Base-by-base conservation (phyloP, 345 rosid genomes). In the Psidium guajava region DNA sequence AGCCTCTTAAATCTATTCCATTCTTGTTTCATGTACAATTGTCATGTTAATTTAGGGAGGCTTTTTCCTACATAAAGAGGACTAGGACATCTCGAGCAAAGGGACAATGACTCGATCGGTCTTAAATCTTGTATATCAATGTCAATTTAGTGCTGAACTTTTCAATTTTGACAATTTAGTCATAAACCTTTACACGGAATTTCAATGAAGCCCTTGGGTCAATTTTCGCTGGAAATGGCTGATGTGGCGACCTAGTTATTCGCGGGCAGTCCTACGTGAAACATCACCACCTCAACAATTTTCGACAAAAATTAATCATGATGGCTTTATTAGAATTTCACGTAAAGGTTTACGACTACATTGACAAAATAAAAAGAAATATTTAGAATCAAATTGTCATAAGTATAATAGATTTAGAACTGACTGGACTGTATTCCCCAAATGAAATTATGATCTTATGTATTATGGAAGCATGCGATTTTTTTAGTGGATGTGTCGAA, bases 231-330 rank as follows among this genome's bases (percentile, higher is more conserved):
- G 2, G 12, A 69, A 69, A 28, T 61, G 11, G 36, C 5, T 15
- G 9, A 15, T 3, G 2, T 28, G 22, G 10, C 8, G 6, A 11
- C 15, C 75, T 3, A 28, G 13, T 36, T 4, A 20, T 36, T 64
- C 10, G 6, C 2, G 5, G 6, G 1, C 11, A 16, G 12, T 69
- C 40, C 6, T 69, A 64, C 77, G 1, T 3, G 11, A 5, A 11
- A 4, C 12, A 32, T 0, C 9, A 0, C 21, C 77, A 64, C 20
- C 24, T 28, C 11, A 16, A 2, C 3, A 0, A 69, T 69, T 28
- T 58, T 1, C 8, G 3, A 18, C 12, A 14, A 69, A 18, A 69
- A 16, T 69, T 36, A 20, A 1, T 12, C 1, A 5, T 4, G 2
- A 69, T 1, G 13, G 77, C 13, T 32, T 18, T 36, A 8, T 18